phyloP scores from a whole-genome alignment of 371 early-diverging fungal genomes.

The Coemansia sp. region DNA sequence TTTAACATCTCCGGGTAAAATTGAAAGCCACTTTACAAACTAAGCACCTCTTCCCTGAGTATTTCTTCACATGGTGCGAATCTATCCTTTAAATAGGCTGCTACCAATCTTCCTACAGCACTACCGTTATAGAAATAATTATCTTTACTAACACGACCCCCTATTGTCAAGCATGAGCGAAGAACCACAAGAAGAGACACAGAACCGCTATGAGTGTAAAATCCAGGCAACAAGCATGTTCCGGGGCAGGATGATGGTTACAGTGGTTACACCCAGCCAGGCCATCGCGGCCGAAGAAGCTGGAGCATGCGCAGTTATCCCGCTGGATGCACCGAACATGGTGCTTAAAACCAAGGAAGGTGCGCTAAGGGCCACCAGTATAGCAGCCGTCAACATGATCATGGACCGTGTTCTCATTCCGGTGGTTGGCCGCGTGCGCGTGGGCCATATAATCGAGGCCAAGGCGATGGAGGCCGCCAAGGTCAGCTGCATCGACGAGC shows the following conservation, averaged over 20 bases:
- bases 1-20: no score
- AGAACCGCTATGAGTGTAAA: not conserved
- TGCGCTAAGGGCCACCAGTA: slow-evolving; percentile 69
- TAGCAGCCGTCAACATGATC: not conserved
- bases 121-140: no score
- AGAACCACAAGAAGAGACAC: not conserved
- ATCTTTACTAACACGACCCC: no score
- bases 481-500: slow-evolving; percentile 93
- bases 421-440: slow-evolving; percentile 96
- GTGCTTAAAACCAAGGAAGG: slow-evolving; percentile 94
- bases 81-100: no score
- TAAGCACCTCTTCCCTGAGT: not conserved
- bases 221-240: not conserved
- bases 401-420: slow-evolving; percentile 92
- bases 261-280: slow-evolving; percentile 90
- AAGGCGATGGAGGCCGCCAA: slow-evolving; percentile 84
- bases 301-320: slow-evolving; percentile 96
- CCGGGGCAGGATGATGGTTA: slow-evolving; percentile 86
- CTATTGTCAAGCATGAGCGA: not conserved
- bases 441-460: slow-evolving; percentile 96
- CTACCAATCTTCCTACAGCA: no score
- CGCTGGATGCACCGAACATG: slow-evolving; percentile 90
- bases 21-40: not conserved
- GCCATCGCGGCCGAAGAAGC: slow-evolving; percentile 94
- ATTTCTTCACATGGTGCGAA: not conserved